Evolutionary conservation across 2,329 filamentous ascomycete species (phyloP).

Genomic region (Cercospora sp.): DNA sequence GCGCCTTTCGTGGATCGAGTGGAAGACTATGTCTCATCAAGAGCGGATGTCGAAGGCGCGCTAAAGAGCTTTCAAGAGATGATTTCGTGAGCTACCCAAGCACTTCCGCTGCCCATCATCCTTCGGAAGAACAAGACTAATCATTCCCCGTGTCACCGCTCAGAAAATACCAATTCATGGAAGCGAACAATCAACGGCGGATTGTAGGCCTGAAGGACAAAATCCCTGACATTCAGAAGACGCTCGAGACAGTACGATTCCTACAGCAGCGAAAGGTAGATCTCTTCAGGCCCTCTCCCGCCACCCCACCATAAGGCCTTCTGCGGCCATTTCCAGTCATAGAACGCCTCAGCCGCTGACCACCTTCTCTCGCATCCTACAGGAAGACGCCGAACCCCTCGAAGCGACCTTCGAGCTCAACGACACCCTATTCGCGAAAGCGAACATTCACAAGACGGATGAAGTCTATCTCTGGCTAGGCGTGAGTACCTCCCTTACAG

Average conservation of each 20-base stretch:
- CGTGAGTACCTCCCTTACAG: conserved; percentile 49
- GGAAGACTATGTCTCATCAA: conserved; percentile 79
- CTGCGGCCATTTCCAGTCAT: background rate
- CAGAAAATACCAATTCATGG: conserved; percentile 99
- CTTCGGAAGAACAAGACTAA: background rate
- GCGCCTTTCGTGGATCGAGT: conserved; percentile 86
- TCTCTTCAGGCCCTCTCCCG: background rate
- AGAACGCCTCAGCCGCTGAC: background rate
- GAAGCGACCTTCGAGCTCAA: conserved; percentile 96
- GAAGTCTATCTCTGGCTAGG: conserved; percentile 99
- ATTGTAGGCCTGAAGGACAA: conserved; percentile 84
- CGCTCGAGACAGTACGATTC: conserved; percentile 86
- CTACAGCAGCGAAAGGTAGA: conserved; percentile 71
- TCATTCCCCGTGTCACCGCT: conserved; percentile 25
- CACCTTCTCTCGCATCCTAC: background rate
- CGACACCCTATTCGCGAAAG: conserved; percentile 91
- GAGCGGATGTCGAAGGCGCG: conserved; percentile 76
- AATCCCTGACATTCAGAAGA: conserved; percentile 96
- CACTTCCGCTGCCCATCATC: background rate
- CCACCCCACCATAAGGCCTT: background rate
- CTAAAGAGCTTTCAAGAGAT: conserved; percentile 87
- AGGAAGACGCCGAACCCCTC: conserved; percentile 64
- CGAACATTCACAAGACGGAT: conserved; percentile 75
- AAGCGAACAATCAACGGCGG: conserved; percentile 84
- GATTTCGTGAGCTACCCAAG: conserved; percentile 68